Base-by-base conservation (phyloP, 768 basidiomycete genomes). In the Peribolospora kevripleyi region DNA sequence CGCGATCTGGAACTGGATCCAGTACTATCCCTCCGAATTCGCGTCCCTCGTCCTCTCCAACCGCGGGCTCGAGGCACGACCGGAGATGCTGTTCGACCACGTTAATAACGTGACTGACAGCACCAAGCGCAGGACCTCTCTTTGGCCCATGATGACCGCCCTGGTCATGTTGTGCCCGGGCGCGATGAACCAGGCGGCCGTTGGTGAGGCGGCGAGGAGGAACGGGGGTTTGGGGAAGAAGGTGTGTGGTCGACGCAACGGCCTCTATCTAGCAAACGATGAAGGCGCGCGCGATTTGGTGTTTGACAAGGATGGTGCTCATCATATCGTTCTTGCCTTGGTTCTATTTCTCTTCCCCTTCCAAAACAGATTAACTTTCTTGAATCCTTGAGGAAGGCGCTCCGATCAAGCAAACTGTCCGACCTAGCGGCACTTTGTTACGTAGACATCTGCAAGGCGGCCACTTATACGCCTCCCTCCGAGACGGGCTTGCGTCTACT, bases 1-100 rank as follows among this genome's bases (percentile, higher is more conserved):
- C 39, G 84, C 83, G 1, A 71, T 91, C 38, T 90, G 87, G 86
- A 85, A 81, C 59, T 91, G 85, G 85, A 78, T 90, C 41, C 78
- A 81, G 40, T 70, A 76, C 36, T 82, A 80, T 62, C 80, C 84
- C 0, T 68, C 71, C 5, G 84, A 93, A 64, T 91, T 79, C 65
- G 79, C 80, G 53, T 79, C 84, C 6, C 73, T 76, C 4, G 72
- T 86, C 43, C 71, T 74, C 7, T 70, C 72, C 3, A 73, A 79
- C 48, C 73, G 70, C 43, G 67, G 70, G 49, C 70, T 83, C 9
- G 88, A 91, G 56, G 84, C 82, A 47, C 77, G 79, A 0, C 80
- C 86, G 0, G 86, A 93, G 64, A 76, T 82, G 6, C 76, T 90
- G 3, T 91, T 86, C 62, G 88, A 93, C 66, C 66, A 81, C 13